These are phyloP conservation scores for Gossypium arboreum DNA, from an alignment of 345 rosid species.

Conservation along the genomic window DNA sequence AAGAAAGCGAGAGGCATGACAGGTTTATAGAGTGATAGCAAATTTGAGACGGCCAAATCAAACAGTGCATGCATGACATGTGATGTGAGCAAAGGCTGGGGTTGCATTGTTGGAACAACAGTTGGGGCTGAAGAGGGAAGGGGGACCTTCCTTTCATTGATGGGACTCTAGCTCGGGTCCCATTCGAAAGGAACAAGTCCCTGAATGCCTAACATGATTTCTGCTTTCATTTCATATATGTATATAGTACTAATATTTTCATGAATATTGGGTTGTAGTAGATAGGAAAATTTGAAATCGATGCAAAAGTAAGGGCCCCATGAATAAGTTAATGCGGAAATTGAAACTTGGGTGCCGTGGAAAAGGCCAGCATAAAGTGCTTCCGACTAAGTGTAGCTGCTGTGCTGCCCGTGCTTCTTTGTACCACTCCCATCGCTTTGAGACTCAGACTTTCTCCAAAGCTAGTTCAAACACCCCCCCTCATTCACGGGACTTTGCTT, in stretches of 20 bases:
- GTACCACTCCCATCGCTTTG: neutral
- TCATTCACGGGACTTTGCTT: slow-evolving; percentile 1
- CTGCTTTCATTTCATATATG: slow-evolving; percentile 7
- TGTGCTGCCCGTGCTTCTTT: neutral
- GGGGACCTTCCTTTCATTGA: neutral
- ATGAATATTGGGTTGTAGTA: neutral
- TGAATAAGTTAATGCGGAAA: slow-evolving; percentile 7
- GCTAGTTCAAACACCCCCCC: neutral
- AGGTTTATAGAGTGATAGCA: neutral
- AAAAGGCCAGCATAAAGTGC: slow-evolving; percentile 36
- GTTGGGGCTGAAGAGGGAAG: slow-evolving; percentile 6
- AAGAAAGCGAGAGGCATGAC: slow-evolving; percentile 24
- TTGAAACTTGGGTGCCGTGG: slow-evolving; percentile 18
- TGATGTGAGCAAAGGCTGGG: slow-evolving; percentile 16
- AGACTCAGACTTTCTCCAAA: neutral
- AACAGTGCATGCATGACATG: slow-evolving; percentile 24
- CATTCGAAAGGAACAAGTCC: slow-evolving; percentile 17
- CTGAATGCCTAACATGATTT: slow-evolving; percentile 7
- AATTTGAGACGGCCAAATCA: neutral
- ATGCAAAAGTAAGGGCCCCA: slow-evolving; percentile 22
- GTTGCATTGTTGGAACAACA: neutral
- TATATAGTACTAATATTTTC: neutral
- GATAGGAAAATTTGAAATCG: neutral
- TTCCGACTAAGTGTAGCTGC: slow-evolving; percentile 6
- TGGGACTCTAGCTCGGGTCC: slow-evolving; percentile 1